phyloP scores from a whole-genome alignment of 768 basidiomycete species.

The Pisolithus orientalis region DNA sequence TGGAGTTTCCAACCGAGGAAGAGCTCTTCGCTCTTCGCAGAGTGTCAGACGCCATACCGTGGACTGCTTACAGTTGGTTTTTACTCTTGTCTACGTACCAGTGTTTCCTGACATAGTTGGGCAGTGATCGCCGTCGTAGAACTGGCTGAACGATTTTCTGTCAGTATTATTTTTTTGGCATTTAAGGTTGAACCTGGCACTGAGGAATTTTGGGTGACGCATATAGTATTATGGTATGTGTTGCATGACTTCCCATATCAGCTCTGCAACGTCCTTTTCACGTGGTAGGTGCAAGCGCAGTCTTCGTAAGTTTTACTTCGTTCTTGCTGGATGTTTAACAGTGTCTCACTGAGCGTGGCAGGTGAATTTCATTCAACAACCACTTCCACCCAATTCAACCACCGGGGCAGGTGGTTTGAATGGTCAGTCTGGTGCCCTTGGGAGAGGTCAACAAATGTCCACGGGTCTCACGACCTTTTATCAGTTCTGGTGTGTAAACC shows the following conservation, averaged over 20 bases:
- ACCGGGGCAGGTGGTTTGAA: slow-evolving; percentile 53
- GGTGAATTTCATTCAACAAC: slow-evolving; percentile 74
- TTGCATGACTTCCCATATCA: slow-evolving; percentile 3
- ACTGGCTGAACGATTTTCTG: slow-evolving; percentile 70
- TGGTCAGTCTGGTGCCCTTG: slow-evolving; percentile 65
- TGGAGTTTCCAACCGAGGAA: slow-evolving; percentile 60
- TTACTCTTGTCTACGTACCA: background rate
- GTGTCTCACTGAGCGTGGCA: slow-evolving; percentile 14
- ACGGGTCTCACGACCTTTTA: slow-evolving; percentile 70
- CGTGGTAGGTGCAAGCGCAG: slow-evolving; percentile 33
- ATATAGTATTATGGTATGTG: slow-evolving; percentile 40
- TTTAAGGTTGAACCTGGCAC: background rate
- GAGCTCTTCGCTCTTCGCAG: slow-evolving; percentile 53
- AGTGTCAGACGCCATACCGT: slow-evolving; percentile 53
- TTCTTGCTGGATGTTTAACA: background rate
- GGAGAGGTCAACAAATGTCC: slow-evolving; percentile 59
- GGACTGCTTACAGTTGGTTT: slow-evolving; percentile 41
- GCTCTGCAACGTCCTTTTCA: background rate
- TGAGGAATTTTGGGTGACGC: background rate
- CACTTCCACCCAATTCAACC: slow-evolving; percentile 55
- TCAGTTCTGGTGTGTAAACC: slow-evolving; percentile 51
- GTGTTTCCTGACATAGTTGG: background rate
- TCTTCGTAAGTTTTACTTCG: slow-evolving; percentile 27
- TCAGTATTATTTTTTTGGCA: slow-evolving; percentile 19
- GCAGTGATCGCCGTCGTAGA: slow-evolving; percentile 63